A percentile compares a stretch with the other conserved stretches of the same genome.
These are phyloP conservation scores for Limnomonas spitsbergensis DNA, from an alignment of 139 green algal genomes.

Conservation along the genomic window DNA sequence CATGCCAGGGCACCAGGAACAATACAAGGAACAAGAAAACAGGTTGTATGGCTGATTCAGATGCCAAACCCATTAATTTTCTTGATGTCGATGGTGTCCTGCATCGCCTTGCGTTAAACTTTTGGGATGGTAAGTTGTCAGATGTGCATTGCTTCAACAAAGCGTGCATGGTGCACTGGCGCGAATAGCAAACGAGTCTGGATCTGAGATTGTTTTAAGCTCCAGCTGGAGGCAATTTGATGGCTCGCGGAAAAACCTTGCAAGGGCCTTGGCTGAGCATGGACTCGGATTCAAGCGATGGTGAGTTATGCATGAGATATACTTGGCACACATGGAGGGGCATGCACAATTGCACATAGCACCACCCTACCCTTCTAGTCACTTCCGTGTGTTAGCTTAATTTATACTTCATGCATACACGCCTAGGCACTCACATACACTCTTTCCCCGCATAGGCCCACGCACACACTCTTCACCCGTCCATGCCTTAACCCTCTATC, in stretches of 20 bases:
- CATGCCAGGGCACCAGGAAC: background rate
- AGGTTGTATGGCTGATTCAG: background rate
- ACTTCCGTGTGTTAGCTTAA: too few species aligned
- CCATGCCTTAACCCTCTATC: too few species aligned
- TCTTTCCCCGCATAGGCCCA: too few species aligned
- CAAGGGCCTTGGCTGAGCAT: too few species aligned
- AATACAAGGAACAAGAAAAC: background rate
- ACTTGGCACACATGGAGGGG: too few species aligned
- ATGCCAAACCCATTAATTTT: background rate
- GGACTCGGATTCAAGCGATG: too few species aligned
- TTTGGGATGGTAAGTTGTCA: background rate
- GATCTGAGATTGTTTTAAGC: background rate
- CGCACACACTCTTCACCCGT: too few species aligned
- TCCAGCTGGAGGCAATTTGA: background rate
- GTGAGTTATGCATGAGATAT: too few species aligned
- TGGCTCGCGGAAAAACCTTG: background rate
- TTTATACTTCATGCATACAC: too few species aligned
- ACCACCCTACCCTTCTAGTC: too few species aligned
- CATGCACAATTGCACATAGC: too few species aligned
- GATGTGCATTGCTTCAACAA: background rate
- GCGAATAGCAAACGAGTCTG: background rate
- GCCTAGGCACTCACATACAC: too few species aligned
- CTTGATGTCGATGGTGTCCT: conserved; percentile 2
- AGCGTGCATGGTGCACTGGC: background rate
- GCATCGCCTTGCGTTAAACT: background rate